phyloP scores from a whole-genome alignment of 1,284 basidiomycete genomes.

The Fistulinella cinereoalba region DNA sequence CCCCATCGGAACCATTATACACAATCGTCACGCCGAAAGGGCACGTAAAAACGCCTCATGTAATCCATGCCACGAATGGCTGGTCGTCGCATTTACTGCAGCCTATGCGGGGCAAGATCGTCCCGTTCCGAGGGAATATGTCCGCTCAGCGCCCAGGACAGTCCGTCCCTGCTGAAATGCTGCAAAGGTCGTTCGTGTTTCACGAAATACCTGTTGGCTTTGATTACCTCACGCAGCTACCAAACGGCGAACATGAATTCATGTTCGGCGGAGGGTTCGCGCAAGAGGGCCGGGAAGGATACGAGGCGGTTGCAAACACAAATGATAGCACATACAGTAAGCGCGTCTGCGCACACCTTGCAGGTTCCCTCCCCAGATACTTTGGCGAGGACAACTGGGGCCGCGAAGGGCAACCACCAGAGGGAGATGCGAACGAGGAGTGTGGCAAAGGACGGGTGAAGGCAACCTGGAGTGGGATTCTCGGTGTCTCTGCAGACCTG shows the following conservation, averaged over 20 bases:
- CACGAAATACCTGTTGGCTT: slow-evolving; percentile 39
- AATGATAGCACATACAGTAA: slow-evolving; percentile 43
- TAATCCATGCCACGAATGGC: slow-evolving; percentile 62
- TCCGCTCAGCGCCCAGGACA: slow-evolving; percentile 47
- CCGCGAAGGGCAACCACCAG: slow-evolving; percentile 27
- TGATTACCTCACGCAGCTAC: slow-evolving; percentile 56
- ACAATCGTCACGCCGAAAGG: slow-evolving; percentile 45
- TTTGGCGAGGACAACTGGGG: slow-evolving; percentile 45
- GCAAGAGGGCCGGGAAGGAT: slow-evolving; percentile 32
- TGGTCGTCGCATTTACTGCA: slow-evolving; percentile 52
- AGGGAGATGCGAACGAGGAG: slow-evolving; percentile 7
- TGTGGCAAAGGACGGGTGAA: slow-evolving; percentile 44
- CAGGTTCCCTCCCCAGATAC: slow-evolving; percentile 41
- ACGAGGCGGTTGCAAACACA: slow-evolving; percentile 40
- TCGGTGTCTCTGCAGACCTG: slow-evolving; percentile 46
- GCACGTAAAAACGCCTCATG: slow-evolving; percentile 38
- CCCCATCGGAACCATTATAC: slow-evolving; percentile 31
- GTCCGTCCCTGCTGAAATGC: slow-evolving; percentile 30
- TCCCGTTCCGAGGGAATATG: slow-evolving; percentile 50
- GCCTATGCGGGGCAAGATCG: slow-evolving; percentile 43
- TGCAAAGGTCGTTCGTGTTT: slow-evolving; percentile 42
- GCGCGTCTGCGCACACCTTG: slow-evolving; percentile 37
- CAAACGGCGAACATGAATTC: slow-evolving; percentile 38
- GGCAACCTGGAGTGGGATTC: slow-evolving; percentile 50
- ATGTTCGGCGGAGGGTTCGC: slow-evolving; percentile 51